These are phyloP conservation scores for Coniosporium tulheliwenetii DNA, from an alignment of 2,329 filamentous ascomycete genomes.

Conservation along the genomic window DNA sequence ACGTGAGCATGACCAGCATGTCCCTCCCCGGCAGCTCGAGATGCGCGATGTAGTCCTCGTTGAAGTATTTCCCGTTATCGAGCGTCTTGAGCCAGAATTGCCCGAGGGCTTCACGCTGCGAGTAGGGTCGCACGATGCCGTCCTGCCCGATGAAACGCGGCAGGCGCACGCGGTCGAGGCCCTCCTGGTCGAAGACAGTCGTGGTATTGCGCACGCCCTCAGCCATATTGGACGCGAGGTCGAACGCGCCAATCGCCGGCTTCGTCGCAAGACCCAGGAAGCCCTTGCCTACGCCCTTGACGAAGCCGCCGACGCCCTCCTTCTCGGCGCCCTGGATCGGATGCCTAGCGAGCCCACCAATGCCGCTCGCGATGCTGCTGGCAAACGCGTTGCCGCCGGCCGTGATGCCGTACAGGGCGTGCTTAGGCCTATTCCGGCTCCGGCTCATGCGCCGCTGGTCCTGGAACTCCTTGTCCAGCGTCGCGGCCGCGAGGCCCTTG, in stretches of 20 bases:
- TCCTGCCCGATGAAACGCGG: slow-evolving; percentile 85
- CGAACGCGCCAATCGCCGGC: slow-evolving; percentile 89
- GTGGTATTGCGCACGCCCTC: slow-evolving; percentile 98
- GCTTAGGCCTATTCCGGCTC: slow-evolving; percentile 86
- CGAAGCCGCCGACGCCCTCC: slow-evolving; percentile 84
- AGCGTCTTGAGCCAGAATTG: slow-evolving; percentile 99
- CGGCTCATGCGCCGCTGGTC: slow-evolving; percentile 87
- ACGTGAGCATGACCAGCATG: slow-evolving; percentile 55
- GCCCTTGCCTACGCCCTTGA: slow-evolving; percentile 95
- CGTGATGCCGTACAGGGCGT: slow-evolving; percentile 90
- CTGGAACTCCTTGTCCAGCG: slow-evolving; percentile 96
- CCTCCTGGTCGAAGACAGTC: slow-evolving; percentile 89
- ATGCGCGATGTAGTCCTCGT: slow-evolving; percentile 94
- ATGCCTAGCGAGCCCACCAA: slow-evolving; percentile 84
- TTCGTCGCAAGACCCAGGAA: slow-evolving; percentile 91
- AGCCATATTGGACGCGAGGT: slow-evolving; percentile 90
- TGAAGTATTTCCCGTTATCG: slow-evolving; percentile 94
- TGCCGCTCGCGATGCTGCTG: slow-evolving; percentile 80
- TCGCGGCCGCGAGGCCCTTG: slow-evolving; percentile 88
- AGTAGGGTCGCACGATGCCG: slow-evolving; percentile 88
- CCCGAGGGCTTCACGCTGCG: slow-evolving; percentile 82
- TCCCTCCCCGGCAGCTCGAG: slow-evolving; percentile 81
- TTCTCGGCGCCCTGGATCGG: slow-evolving; percentile 92
- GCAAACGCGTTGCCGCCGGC: slow-evolving; percentile 91
- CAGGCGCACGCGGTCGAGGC: slow-evolving; percentile 85